phyloP scores from a whole-genome alignment of 2,329 filamentous ascomycete genomes.

The Penicillium decumbens region DNA sequence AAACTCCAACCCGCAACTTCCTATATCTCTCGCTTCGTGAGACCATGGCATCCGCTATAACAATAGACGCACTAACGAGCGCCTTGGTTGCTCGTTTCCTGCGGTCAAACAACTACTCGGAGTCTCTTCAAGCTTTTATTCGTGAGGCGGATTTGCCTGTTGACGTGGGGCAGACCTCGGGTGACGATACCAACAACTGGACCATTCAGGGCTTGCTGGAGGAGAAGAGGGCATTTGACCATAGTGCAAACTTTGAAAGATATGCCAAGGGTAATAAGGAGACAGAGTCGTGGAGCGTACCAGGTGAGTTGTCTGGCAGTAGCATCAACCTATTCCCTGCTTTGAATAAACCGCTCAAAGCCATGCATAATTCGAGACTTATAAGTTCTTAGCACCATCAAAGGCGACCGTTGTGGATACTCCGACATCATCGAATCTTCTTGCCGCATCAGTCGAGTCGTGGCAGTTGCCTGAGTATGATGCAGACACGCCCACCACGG shows the following conservation, averaged over 20 bases:
- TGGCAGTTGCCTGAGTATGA: slow-evolving; percentile 24
- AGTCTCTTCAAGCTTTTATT: slow-evolving; percentile 57
- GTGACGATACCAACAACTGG: slow-evolving; percentile 40
- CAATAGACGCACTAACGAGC: slow-evolving; percentile 26
- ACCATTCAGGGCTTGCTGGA: slow-evolving; percentile 58
- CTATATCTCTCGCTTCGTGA: background rate
- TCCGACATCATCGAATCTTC: slow-evolving; percentile 51
- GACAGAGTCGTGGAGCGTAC: slow-evolving; percentile 43
- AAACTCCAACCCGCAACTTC: background rate
- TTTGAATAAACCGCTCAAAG: background rate
- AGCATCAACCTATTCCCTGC: background rate
- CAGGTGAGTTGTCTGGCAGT: slow-evolving; percentile 36
- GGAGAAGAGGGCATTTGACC: slow-evolving; percentile 57
- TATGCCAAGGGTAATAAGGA: slow-evolving; percentile 44
- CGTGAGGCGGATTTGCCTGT: slow-evolving; percentile 51
- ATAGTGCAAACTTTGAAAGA: slow-evolving; percentile 54
- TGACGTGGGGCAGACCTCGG: slow-evolving; percentile 44
- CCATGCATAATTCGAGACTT: slow-evolving; percentile 5
- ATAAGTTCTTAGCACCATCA: slow-evolving; percentile 42
- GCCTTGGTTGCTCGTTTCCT: slow-evolving; percentile 44
- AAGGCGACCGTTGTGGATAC: slow-evolving; percentile 40
- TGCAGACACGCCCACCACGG: slow-evolving; percentile 7
- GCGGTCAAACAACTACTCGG: slow-evolving; percentile 39
- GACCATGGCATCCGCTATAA: slow-evolving; percentile 15
- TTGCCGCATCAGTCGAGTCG: slow-evolving; percentile 46